phyloP scores from a whole-genome alignment of 805 yeast species.

The Wickerhamiella vanderwaltii region DNA sequence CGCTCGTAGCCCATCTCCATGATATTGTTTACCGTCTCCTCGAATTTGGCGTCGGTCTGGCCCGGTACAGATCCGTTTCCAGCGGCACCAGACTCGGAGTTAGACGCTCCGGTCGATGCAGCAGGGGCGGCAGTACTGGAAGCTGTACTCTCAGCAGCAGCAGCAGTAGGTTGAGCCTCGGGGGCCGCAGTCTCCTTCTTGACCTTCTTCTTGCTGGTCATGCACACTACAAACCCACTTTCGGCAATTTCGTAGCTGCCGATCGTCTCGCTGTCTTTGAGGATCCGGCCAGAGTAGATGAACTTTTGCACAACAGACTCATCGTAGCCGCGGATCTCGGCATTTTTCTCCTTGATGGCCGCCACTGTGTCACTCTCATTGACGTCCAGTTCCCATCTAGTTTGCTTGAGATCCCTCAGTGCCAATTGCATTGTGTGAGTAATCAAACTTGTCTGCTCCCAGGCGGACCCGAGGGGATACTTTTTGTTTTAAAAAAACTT shows the following conservation, averaged over 20 bases:
- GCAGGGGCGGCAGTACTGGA: conserved; percentile 14
- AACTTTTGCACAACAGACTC: conserved; percentile 69
- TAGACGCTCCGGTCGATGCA: too few species aligned
- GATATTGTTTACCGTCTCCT: conserved; percentile 62
- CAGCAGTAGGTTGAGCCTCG: conserved; percentile 8
- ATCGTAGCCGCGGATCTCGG: conserved; percentile 46
- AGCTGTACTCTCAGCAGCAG: neutral
- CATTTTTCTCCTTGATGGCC: conserved; percentile 63
- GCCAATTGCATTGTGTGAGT: conserved; percentile 65
- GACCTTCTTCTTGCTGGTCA: conserved; percentile 49
- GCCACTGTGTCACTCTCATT: conserved; percentile 56
- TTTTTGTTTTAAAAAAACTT: too few species aligned
- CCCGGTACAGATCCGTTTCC: conserved; percentile 21
- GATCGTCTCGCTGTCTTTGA: conserved; percentile 69
- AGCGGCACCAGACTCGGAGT: conserved; percentile 23
- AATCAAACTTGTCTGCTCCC: too few species aligned
- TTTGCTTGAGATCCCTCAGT: conserved; percentile 88
- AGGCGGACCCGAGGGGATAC: too few species aligned
- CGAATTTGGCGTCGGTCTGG: conserved; percentile 35
- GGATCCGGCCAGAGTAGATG: conserved; percentile 84
- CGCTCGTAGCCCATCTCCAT: conserved; percentile 95
- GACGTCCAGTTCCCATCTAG: conserved; percentile 67
- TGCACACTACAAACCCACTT: conserved; percentile 80
- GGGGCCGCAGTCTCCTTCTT: conserved; percentile 14
- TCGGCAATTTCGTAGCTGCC: conserved; percentile 60